Conservation (phyloP, 495 filamentous ascomycete species). For the Pseudomonodictys pantanalensis region DNA sequence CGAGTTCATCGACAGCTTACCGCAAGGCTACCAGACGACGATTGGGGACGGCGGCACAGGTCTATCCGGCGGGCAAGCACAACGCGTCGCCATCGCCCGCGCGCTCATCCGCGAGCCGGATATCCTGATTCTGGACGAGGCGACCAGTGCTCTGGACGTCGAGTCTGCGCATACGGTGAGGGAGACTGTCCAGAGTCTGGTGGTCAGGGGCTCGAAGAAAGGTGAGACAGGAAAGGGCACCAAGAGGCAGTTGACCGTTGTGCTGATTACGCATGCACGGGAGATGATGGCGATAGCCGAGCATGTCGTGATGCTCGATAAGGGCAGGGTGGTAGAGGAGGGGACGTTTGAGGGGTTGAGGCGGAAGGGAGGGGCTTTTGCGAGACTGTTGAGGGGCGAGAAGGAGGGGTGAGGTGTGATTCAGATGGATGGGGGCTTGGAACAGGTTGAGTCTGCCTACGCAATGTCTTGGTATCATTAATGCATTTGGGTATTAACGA, state of each 20-base stretch:
- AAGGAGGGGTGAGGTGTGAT: neutral
- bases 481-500: no score
- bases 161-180: slow-evolving; percentile 65
- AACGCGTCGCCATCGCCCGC: slow-evolving; percentile 77
- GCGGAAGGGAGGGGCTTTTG: slow-evolving; percentile 42
- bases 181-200: slow-evolving; percentile 54
- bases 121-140: slow-evolving; percentile 81
- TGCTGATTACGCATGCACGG: slow-evolving; percentile 73
- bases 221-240: slow-evolving; percentile 20
- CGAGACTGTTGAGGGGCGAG: slow-evolving; percentile 39
- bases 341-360: slow-evolving; percentile 59
- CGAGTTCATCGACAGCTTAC: slow-evolving; percentile 72
- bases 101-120: slow-evolving; percentile 68
- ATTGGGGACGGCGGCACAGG: slow-evolving; percentile 75
- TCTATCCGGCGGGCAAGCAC: slow-evolving; percentile 80
- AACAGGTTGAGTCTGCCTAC: no score
- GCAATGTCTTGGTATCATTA: no score
- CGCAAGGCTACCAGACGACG: slow-evolving; percentile 67
- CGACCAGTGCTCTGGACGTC: slow-evolving; percentile 75
- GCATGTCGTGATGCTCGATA: slow-evolving; percentile 65
- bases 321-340: slow-evolving; percentile 63
- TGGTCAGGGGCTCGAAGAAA: slow-evolving; percentile 42
- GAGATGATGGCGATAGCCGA: slow-evolving; percentile 84
- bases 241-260: slow-evolving; percentile 48
- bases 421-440: neutral